phyloP scores from a whole-genome alignment of 495 filamentous ascomycete species.

The Hypoxylon lenormandii region DNA sequence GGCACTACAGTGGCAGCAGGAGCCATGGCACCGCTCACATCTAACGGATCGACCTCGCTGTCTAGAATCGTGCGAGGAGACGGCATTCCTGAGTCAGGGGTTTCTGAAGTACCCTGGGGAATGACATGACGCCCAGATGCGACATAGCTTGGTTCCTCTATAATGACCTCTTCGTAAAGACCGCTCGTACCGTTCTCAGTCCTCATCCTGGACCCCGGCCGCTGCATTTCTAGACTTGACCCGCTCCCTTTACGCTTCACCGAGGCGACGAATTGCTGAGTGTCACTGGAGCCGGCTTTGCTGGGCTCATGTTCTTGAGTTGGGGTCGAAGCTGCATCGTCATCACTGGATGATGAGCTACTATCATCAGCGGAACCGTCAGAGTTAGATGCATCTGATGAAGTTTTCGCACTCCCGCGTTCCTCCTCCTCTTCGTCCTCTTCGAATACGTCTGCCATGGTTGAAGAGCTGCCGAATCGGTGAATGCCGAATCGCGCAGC shows the following conservation, averaged over 20 bases:
- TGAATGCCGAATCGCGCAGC: constrained; percentile 69
- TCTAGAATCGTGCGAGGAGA: constrained; percentile 67
- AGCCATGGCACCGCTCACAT: constrained; percentile 59
- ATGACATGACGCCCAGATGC: constrained; percentile 52
- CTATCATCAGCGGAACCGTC: constrained; percentile 42
- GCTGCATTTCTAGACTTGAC: constrained; percentile 52
- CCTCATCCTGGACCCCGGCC: constrained; percentile 47
- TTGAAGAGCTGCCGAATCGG: constrained; percentile 71
- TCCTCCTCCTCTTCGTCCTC: constrained; percentile 88
- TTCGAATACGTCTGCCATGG: constrained; percentile 91
- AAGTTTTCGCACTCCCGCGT: constrained; percentile 43
- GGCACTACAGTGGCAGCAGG: constrained; percentile 62
- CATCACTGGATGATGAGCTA: constrained; percentile 37
- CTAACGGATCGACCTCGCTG: constrained; percentile 68
- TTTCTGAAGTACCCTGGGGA: constrained; percentile 16
- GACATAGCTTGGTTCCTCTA: constrained; percentile 52
- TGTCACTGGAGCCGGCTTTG: constrained; percentile 17
- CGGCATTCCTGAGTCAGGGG: constrained; percentile 66
- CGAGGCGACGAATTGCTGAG: constrained; percentile 10
- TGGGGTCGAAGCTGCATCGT: constrained; percentile 46
- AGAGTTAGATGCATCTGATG: constrained; percentile 45
- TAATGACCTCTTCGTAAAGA: constrained; percentile 60
- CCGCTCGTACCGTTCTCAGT: constrained; percentile 56
- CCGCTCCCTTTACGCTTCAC: constrained; percentile 58
- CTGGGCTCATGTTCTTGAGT: constrained; percentile 42